These are phyloP conservation scores for Pyrenochaeta sp. DNA, from an alignment of 2,329 filamentous ascomycete species.

Conservation along the genomic window DNA sequence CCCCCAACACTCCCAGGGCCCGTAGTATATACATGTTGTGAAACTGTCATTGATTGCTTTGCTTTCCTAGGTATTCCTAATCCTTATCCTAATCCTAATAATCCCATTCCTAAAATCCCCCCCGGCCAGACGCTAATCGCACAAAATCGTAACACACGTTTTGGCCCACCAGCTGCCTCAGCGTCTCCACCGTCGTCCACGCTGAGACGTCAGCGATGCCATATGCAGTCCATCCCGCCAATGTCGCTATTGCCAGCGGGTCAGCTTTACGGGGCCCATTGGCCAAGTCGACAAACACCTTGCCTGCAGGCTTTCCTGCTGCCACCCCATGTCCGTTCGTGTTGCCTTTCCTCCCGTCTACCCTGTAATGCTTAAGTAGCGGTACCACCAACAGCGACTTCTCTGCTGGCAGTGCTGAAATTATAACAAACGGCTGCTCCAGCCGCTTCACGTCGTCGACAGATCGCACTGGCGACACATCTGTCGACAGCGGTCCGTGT, in stretches of 20 bases:
- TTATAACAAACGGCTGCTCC: constrained; percentile 80
- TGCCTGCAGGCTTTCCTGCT: constrained; percentile 52
- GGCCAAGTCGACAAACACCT: constrained; percentile 83
- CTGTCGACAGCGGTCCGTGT: constrained; percentile 66
- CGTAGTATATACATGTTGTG: too few relatives aligned
- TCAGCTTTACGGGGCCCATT: constrained; percentile 71
- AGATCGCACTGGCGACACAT: constrained; percentile 69
- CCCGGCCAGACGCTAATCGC: constrained; percentile 70
- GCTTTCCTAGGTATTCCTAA: too few relatives aligned
- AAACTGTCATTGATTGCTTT: too few relatives aligned
- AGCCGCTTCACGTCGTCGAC: constrained; percentile 83
- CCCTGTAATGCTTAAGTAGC: constrained; percentile 74
- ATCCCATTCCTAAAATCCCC: constrained; percentile 59
- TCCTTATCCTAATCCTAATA: too few relatives aligned
- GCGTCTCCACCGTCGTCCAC: constrained; percentile 83
- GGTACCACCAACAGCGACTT: constrained; percentile 82
- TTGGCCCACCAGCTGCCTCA: constrained; percentile 80
- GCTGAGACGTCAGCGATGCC: constrained; percentile 80
- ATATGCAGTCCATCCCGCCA: constrained; percentile 80
- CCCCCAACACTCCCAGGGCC: too few relatives aligned
- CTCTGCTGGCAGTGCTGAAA: constrained; percentile 79
- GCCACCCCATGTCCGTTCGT: constrained; percentile 26
- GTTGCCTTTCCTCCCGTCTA: constrained; percentile 51
- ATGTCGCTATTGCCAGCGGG: constrained; percentile 72
- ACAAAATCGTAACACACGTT: constrained; percentile 91